Base-by-base conservation (phyloP, 306 rosid species). In the Vigna trinervia region DNA sequence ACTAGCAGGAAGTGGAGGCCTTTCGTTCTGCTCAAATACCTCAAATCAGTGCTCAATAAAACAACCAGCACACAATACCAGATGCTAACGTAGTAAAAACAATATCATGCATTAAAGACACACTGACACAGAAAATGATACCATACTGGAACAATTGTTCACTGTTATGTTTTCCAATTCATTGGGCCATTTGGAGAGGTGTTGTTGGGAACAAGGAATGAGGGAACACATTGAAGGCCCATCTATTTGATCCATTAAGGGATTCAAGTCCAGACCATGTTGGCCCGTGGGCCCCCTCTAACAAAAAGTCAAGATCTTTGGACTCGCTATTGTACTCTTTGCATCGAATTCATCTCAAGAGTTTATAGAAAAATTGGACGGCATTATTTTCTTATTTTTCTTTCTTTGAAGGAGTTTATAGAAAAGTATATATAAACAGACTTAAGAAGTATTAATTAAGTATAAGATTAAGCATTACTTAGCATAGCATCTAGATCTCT, bases 1-100 rank as follows among this genome's bases (percentile, higher is more conserved):
- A 81, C 97, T 94, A 2, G 96, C 97, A 26, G 98, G 98, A 58
- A 94, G 43, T 10, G 98, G 98, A 69, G 98, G 98, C 66, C 98
- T 82, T 74, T 94, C 98, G n/a, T 94, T 94, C 98, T 94, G 92
- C 89, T 48, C 69, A 66, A 5, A 7, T 72, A 3, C 6, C 10
- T 63, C 57, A 6, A 70, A 54, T 57, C 60, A n/a, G 2, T 36
- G 11, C 11, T 68, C 30, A 8, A 54, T 41, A 1, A 20, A 15
- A 5, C 6, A 58, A 8, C 8, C 58, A 17, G 1, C 20, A n/a
- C 13, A 56, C 4, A 20, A 20, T 45, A 45, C 4, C 15, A 20
- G 2, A 19, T 2, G 3, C 22, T 39, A 34, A 5, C 39, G 1
- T 6, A 36, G 6, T 36, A 36, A 36, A 1, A 1, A 36, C 41